Evolutionary conservation across 2,329 filamentous ascomycete genomes (phyloP), one percentile per base, ranked within the genome.

Genomic region (Cyanodermella asteris): DNA sequence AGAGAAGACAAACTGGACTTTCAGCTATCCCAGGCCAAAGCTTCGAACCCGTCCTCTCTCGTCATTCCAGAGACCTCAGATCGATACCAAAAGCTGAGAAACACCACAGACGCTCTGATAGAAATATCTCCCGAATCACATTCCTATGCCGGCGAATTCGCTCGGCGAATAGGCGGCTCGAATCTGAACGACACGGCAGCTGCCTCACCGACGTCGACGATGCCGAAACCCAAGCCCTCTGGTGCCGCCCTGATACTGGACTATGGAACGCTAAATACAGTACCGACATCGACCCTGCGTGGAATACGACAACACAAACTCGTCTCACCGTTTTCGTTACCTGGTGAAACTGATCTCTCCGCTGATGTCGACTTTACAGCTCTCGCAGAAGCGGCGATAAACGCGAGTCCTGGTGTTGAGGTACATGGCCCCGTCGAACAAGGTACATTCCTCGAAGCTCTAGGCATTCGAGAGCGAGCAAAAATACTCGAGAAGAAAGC

Each of bases 161-260:
- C 87, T 5, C 51, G 61, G 8, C 70, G 80, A 27, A 91, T 97
- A 39, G 84, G 84, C 26, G 80, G 78, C 25, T 56, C 63, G 0
- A 41, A 46, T 7, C 47, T 51, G 23, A 39, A 38, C 2, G 34
- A 30, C 4, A 24, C 35, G 3, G 36, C 40, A 4, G 31, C 35
- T 15, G 27, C 36, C 23, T 27, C 39, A 2, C 27, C 23, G 20
- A 17, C 23, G 16, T 22, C 16, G 9, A 28, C 34, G 8, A 36
- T 56, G 5, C 52, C 58, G 1, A 82, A 78, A 42, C 36, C 55
- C 0, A 44, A 43, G 1, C 69, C 82, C 1, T 72, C 70, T 1
- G 87, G 87, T 24, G 87, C 82, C 6, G 87, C 84, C 1, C 59
- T 97, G n/a, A 78, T 97, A 37, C 67, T 97, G 22, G 87, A 97